phyloP scores from a whole-genome alignment of 495 filamentous ascomycete genomes.

The Penicillium ucsense region DNA sequence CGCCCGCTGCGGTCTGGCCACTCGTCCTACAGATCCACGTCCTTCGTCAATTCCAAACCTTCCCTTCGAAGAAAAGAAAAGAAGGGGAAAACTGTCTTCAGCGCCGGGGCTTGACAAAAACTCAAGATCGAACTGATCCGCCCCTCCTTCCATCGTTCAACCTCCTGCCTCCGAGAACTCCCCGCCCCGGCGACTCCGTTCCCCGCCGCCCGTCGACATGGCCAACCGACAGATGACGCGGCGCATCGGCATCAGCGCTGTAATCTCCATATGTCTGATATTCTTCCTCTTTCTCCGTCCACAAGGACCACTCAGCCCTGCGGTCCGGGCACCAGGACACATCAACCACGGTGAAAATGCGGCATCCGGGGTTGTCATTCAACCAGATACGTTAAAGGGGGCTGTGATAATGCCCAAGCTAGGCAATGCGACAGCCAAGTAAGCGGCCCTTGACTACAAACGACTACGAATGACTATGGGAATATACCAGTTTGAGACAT shows the following conservation, averaged over 20 bases:
- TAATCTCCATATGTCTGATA: slow-evolving; percentile 25
- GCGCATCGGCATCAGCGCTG: slow-evolving; percentile 28
- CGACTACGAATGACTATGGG: too few species aligned
- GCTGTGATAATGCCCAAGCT: slow-evolving; percentile 79
- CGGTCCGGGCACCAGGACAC: slow-evolving; percentile 34
- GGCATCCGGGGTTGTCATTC: slow-evolving; percentile 13
- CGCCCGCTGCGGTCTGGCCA: background rate
- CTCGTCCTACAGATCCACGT: background rate
- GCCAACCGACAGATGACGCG: slow-evolving; percentile 34
- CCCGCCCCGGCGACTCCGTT: background rate
- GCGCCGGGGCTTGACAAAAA: too few species aligned
- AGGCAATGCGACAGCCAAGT: slow-evolving; percentile 79
- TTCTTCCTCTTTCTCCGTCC: slow-evolving; percentile 34
- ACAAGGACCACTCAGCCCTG: slow-evolving; percentile 32
- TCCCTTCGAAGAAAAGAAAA: too few species aligned
- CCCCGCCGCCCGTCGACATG: slow-evolving; percentile 17
- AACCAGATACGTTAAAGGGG: slow-evolving; percentile 52
- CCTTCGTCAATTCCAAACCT: background rate
- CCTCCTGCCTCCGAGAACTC: too few species aligned
- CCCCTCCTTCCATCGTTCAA: too few species aligned
- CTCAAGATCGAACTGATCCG: too few species aligned
- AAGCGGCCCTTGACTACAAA: slow-evolving; percentile 2
- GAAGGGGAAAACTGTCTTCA: too few species aligned
- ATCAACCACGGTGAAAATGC: slow-evolving; percentile 21
- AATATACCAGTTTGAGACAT: too few species aligned